Percentiles rank a stretch among this genome's conserved stretches.
Evolutionary conservation across 768 basidiomycete species (phyloP).

Genomic region (Collybiopsis confluens): DNA sequence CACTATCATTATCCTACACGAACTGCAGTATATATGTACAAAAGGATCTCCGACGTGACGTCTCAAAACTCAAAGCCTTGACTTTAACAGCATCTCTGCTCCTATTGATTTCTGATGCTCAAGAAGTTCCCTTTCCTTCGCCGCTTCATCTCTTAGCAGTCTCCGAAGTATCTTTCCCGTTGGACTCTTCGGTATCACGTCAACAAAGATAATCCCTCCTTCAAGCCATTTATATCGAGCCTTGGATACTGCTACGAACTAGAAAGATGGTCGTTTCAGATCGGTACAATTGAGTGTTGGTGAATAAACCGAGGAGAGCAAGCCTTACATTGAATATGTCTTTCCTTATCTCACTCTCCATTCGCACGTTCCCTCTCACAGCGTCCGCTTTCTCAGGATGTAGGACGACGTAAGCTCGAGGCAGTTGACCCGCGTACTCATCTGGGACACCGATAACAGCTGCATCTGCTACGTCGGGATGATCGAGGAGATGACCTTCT

Average conservation of each 20-base stretch:
- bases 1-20: too few relatives aligned
- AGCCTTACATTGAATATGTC: constrained; percentile 51
- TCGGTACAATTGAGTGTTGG: too few relatives aligned
- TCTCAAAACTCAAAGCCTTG: too few relatives aligned
- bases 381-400: constrained; percentile 13
- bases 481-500: constrained; percentile 59
- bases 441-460: constrained; percentile 68
- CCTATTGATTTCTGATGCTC: too few relatives aligned
- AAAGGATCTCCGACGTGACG: too few relatives aligned
- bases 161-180: constrained; percentile 29
- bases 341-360: constrained; percentile 34
- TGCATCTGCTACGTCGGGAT: constrained; percentile 55
- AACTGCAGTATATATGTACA: too few relatives aligned
- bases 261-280: constrained; percentile 14
- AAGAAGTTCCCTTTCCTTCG: background rate
- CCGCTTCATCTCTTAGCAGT: background rate
- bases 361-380: constrained; percentile 27
- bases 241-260: constrained; percentile 37
- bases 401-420: constrained; percentile 65
- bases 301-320: too few relatives aligned
- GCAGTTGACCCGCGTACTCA: constrained; percentile 74
- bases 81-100: too few relatives aligned
- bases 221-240: constrained; percentile 37
- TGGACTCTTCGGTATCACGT: constrained; percentile 42
- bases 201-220: constrained; percentile 40